phyloP scores from a whole-genome alignment of 106 monocot genomes.

The Dendrobium chrysotoxum region DNA sequence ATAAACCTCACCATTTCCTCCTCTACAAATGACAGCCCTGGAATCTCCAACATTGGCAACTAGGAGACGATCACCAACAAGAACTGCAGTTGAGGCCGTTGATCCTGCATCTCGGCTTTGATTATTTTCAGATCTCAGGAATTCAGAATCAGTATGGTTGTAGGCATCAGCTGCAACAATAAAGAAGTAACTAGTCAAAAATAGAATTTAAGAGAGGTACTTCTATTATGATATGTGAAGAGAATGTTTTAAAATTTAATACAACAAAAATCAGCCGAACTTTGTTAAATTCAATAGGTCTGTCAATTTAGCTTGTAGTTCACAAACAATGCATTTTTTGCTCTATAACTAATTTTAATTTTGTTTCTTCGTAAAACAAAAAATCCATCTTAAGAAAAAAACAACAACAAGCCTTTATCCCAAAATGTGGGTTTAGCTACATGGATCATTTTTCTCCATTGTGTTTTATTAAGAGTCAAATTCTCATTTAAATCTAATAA shows the following conservation, averaged over 20 bases:
- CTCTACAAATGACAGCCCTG: slow-evolving; percentile 43
- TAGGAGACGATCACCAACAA: slow-evolving; percentile 42
- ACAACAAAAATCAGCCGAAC: background rate
- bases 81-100: slow-evolving; percentile 46
- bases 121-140: slow-evolving; percentile 34
- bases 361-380: too few relatives aligned
- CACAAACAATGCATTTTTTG: background rate
- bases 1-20: slow-evolving; percentile 27
- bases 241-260: background rate
- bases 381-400: too few relatives aligned
- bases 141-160: slow-evolving; percentile 40
- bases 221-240: too few relatives aligned
- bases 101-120: slow-evolving; percentile 42
- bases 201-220: too few relatives aligned
- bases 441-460: too few relatives aligned
- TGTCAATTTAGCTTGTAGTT: background rate
- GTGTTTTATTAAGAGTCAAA: too few relatives aligned
- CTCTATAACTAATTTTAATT: too few relatives aligned
- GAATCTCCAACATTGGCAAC: slow-evolving; percentile 54
- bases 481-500: too few relatives aligned
- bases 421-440: too few relatives aligned
- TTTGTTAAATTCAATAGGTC: background rate
- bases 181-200: background rate
- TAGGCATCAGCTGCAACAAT: slow-evolving; percentile 33
- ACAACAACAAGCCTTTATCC: too few relatives aligned